Evolutionary conservation across 345 rosid genomes (phyloP), one percentile per base, ranked within the genome.

Genomic region (Odontarrhena argentea): DNA sequence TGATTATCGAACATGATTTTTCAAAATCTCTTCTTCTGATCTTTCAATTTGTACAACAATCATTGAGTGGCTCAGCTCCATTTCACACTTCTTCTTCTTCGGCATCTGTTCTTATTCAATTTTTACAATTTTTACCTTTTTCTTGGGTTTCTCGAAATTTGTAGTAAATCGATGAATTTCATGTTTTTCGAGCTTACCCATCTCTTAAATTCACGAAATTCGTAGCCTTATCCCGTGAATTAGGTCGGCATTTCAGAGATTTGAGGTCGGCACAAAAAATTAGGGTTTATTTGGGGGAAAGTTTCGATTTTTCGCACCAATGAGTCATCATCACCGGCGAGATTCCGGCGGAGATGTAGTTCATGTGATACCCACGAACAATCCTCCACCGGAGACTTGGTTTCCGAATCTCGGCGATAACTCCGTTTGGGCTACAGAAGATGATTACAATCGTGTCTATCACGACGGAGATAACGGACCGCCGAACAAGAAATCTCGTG

Each of bases 381-480:
- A 69, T 8, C 68, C 68, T 44, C 83, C 84, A 5, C 79, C 87
- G 5, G 83, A 88, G 10, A 81, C 60, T 70, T 88, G 92, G 90
- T 52, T 83, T 52, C 89, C 88, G 3, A 86, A 80, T 82, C 67
- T 85, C 52, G 38, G 52, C 0, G 92, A 85, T 65, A 68, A 76
- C 45, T 53, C 84, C 8, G 87, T 90, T 12, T 93, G 97, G 97
- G 96, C 97, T 2, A 88, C 97, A 32, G 98, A 93, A 60, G 98
- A 90, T 13, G 98, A 93, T 25, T 93, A 93, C 70, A 75, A 69
- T 81, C 84, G 83, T 28, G 80, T 46, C 43, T 87, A 71, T 50
- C 74, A 60, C 3, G 85, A 77, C 28, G 72, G 72, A 32, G 80
- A 65, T 44, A 64, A 78, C 2, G 81, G 80, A 11, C 97, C 85